These are phyloP conservation scores for Pleurotus ostreatus DNA, from an alignment of 768 basidiomycete genomes.

Conservation along the genomic window DNA sequence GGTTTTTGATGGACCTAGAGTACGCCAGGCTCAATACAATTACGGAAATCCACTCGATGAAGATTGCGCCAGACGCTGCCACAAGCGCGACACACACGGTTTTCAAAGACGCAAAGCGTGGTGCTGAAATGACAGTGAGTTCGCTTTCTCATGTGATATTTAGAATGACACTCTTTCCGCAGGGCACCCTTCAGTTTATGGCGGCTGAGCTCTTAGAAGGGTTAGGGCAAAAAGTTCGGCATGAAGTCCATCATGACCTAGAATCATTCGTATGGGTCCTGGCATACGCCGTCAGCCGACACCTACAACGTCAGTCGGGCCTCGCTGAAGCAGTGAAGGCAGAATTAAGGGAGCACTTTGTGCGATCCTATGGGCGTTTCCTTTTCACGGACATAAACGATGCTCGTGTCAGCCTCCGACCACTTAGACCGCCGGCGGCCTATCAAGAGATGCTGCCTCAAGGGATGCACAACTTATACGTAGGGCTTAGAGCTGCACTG, in stretches of 20 bases:
- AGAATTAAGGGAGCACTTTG: no score
- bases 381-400: no score
- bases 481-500: no score
- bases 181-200: slow-evolving; percentile 22
- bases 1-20: slow-evolving; percentile 30
- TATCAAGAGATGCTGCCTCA: no score
- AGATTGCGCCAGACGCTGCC: not conserved
- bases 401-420: no score
- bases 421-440: no score
- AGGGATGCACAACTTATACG: no score
- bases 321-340: no score
- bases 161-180: not conserved
- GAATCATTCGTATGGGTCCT: slow-evolving; percentile 11
- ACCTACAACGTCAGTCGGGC: not conserved
- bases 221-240: not conserved
- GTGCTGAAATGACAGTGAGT: slow-evolving; percentile 10
- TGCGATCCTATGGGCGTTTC: no score
- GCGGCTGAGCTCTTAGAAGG: slow-evolving; percentile 11
- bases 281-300: slow-evolving; percentile 3
- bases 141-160: not conserved
- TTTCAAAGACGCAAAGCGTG: slow-evolving; percentile 10
- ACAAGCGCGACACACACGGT: slow-evolving; percentile 2
- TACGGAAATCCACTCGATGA: slow-evolving; percentile 1
- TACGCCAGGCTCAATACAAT: slow-evolving; percentile 13
- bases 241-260: slow-evolving; percentile 4